These are phyloP conservation scores for Podospora pseudocomata DNA, from an alignment of 495 filamentous ascomycete genomes.

Conservation along the genomic window DNA sequence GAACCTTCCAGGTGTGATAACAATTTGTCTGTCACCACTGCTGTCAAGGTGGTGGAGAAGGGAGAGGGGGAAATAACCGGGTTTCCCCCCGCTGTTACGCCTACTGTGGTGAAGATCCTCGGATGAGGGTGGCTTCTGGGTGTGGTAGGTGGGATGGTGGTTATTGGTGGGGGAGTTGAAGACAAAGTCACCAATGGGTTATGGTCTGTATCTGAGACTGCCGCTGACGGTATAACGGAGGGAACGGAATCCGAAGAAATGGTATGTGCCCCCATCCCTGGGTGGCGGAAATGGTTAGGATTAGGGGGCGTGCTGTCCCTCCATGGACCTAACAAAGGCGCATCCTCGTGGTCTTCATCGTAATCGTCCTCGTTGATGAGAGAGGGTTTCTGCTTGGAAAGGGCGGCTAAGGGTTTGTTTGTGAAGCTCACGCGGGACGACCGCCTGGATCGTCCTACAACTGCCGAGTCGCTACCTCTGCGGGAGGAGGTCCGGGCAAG, in stretches of 20 bases:
- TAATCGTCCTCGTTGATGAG: slow-evolving; percentile 20
- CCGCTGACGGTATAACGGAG: slow-evolving; percentile 30
- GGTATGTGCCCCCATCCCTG: slow-evolving; percentile 29
- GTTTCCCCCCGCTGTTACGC: slow-evolving; percentile 21
- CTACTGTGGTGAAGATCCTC: slow-evolving; percentile 18
- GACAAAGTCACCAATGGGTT: background rate
- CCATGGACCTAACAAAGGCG: slow-evolving; percentile 36
- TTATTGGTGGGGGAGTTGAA: slow-evolving; percentile 15
- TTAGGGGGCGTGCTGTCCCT: slow-evolving; percentile 12
- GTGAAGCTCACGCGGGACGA: slow-evolving; percentile 37
- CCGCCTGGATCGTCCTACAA: slow-evolving; percentile 37
- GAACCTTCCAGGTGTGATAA: slow-evolving; percentile 33
- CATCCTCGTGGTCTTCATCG: slow-evolving; percentile 20
- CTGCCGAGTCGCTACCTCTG: slow-evolving; percentile 27
- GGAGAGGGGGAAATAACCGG: slow-evolving; percentile 47
- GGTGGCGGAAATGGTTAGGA: slow-evolving; percentile 17
- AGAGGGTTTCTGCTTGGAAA: slow-evolving; percentile 11
- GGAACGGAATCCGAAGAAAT: slow-evolving; percentile 40
- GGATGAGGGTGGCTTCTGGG: slow-evolving; percentile 10
- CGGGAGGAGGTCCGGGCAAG: slow-evolving; percentile 2
- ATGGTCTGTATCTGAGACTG: slow-evolving; percentile 27
- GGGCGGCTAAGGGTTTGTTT: slow-evolving; percentile 21
- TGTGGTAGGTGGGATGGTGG: background rate
- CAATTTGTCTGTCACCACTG: slow-evolving; percentile 44
- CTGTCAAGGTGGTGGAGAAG: slow-evolving; percentile 45